Base-by-base conservation (phyloP, 257 asterid genomes). In the Solanum virginianum region DNA sequence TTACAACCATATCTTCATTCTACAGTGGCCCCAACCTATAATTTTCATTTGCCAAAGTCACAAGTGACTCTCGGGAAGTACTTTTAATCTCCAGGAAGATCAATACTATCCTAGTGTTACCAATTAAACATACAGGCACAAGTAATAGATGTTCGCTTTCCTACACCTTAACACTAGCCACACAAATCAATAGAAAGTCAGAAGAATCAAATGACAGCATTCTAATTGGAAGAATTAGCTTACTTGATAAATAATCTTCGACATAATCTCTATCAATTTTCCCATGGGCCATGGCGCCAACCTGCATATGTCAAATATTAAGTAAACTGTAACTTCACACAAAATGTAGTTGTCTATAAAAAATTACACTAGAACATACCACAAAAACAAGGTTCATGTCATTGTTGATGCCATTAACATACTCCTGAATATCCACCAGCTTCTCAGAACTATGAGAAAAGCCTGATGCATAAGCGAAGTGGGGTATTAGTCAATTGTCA, bases 211-310 rank as follows among this genome's bases (percentile, higher is more conserved):
- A 51, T 15, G 39, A 51, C n/a, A 77, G 45, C 82, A 79, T 49
- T 53, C 24, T 26, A 53, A 53, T 26, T 79, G 24, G 39, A 82
- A 72, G 80, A 41, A 80, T 63, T 77, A 29, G 82, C 92, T 88
- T 90, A 96, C 98, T 88, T 62, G 99, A 96, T 69, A 96, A 10
- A 87, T 88, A 96, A 84, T 94, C 99, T 63, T 95, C 98, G 0
- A 93, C 95, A 65, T 93, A 92, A 39, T 93, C 96, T 51, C 83
- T 91, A 5, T 92, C 97, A 86, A 94, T 92, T 93, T 93, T 96
- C 47, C 99, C 98, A 88, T 95, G 97, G 81, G 98, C 88, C 99
- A 96, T 95, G 81, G 99, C 98, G 80, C 99, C 99, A 82, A 96
- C 92, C 99, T 96, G 88, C 82, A 86, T 24, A 86, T 68, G 47